phyloP scores from a whole-genome alignment of 1,284 basidiomycete species.

The Coriolopsis trogii region DNA sequence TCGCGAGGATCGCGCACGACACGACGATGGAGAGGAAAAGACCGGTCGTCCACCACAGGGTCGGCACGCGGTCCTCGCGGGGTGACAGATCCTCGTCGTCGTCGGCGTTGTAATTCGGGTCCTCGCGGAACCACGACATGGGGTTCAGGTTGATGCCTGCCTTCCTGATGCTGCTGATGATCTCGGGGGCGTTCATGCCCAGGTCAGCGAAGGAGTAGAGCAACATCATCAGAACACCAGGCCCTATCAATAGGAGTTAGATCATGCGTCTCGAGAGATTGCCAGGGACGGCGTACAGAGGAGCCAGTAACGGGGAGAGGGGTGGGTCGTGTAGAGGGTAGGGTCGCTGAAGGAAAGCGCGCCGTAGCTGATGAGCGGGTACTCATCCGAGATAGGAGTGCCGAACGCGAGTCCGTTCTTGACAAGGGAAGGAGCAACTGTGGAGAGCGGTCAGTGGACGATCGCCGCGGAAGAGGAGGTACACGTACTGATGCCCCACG shows the following conservation, averaged over 20 bases:
- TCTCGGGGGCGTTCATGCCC: constrained; percentile 22
- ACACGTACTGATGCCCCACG: constrained; percentile 56
- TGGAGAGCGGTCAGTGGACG: neutral
- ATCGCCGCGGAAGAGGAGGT: too few species aligned
- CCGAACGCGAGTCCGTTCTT: constrained; percentile 55
- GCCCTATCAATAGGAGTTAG: constrained; percentile 37
- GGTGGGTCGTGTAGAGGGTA: constrained; percentile 40
- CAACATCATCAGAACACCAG: constrained; percentile 60
- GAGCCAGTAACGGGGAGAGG: constrained; percentile 71
- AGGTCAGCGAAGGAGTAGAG: constrained; percentile 43
- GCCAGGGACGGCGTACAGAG: constrained; percentile 38
- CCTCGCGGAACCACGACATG: constrained; percentile 23
- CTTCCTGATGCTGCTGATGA: constrained; percentile 16
- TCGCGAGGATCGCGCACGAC: constrained; percentile 58
- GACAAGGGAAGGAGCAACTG: constrained; percentile 56
- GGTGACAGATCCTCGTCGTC: constrained; percentile 53
- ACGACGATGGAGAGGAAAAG: constrained; percentile 52
- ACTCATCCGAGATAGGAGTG: constrained; percentile 41
- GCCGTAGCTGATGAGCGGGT: constrained; percentile 46
- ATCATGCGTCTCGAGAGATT: neutral
- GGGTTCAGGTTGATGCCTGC: constrained; percentile 21
- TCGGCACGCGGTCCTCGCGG: constrained; percentile 56
- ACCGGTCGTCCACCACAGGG: constrained; percentile 57
- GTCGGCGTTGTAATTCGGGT: constrained; percentile 15
- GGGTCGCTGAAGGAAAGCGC: constrained; percentile 50